Evolutionary conservation across 2,329 filamentous ascomycete genomes (phyloP).

Genomic region (Dothistroma pini): DNA sequence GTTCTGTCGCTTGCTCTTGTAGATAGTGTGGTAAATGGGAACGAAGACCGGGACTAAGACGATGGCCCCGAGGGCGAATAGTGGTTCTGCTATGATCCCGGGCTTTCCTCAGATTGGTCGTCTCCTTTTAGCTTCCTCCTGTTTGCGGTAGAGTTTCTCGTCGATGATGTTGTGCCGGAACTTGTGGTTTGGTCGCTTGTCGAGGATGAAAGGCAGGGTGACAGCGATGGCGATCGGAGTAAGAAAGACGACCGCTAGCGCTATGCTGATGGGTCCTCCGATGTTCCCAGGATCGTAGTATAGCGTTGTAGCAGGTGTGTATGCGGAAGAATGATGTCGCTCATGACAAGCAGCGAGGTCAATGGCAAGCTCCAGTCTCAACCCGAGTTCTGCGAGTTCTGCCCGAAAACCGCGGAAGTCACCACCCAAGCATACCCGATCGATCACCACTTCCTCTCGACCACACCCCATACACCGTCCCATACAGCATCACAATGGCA

Average conservation of each 20-base stretch:
- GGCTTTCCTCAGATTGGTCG: background rate
- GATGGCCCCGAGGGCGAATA: no score
- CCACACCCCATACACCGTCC: background rate
- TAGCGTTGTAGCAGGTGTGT: background rate
- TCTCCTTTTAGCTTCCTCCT: background rate
- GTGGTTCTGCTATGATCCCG: background rate
- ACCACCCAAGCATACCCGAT: background rate
- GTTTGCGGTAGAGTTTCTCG: background rate
- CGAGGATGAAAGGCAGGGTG: background rate
- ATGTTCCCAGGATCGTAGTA: background rate
- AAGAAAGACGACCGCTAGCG: background rate
- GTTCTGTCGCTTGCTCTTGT: no score
- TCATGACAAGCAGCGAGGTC: background rate
- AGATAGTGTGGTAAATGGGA: no score
- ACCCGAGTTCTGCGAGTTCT: background rate
- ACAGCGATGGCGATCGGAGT: background rate
- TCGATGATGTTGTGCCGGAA: background rate
- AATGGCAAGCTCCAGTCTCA: background rate
- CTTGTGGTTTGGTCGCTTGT: background rate
- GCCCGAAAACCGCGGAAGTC: background rate
- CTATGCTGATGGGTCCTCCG: background rate
- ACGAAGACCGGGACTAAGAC: no score
- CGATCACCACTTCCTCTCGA: background rate
- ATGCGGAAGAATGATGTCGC: background rate
- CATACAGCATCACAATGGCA: slow-evolving; percentile 60